Conservation (phyloP, 768 basidiomycete genomes). For the Terana coerulea region DNA sequence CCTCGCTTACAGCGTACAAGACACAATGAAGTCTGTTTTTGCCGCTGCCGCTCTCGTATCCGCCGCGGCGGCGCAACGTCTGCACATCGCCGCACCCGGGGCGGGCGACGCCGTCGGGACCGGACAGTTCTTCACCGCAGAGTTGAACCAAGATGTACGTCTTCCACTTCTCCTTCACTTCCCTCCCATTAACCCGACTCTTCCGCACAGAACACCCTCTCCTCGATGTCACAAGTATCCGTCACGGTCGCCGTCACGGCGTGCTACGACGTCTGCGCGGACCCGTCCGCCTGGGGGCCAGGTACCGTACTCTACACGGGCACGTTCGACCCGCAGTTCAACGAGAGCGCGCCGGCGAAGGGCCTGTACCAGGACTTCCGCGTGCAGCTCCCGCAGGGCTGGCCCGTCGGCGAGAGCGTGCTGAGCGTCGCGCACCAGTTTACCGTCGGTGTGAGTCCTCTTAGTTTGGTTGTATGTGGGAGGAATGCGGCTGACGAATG, state of each 20-base stretch:
- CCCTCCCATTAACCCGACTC: not conserved
- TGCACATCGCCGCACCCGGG: conserved; percentile 38
- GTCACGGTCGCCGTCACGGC: conserved; percentile 41
- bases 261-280: conserved; percentile 27
- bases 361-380: conserved; percentile 45
- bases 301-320: conserved; percentile 47
- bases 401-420: not conserved
- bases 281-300: conserved; percentile 25
- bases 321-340: conserved; percentile 34
- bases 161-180: not conserved
- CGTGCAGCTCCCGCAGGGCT: conserved; percentile 33
- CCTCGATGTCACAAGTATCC: conserved; percentile 40
- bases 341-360: conserved; percentile 22
- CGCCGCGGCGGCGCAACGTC: conserved; percentile 37
- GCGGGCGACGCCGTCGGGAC: conserved; percentile 30
- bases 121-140: conserved; percentile 39
- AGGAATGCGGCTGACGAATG: not conserved
- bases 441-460: not conserved
- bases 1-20: too few relatives aligned
- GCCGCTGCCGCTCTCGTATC: conserved; percentile 28
- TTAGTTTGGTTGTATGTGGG: not conserved
- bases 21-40: conserved; percentile 21
- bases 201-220: conserved; percentile 32
- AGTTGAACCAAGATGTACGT: conserved; percentile 31
- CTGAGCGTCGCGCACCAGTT: conserved; percentile 4